Base-by-base conservation (phyloP, 257 asterid genomes). In the Linderniella brevidens region DNA sequence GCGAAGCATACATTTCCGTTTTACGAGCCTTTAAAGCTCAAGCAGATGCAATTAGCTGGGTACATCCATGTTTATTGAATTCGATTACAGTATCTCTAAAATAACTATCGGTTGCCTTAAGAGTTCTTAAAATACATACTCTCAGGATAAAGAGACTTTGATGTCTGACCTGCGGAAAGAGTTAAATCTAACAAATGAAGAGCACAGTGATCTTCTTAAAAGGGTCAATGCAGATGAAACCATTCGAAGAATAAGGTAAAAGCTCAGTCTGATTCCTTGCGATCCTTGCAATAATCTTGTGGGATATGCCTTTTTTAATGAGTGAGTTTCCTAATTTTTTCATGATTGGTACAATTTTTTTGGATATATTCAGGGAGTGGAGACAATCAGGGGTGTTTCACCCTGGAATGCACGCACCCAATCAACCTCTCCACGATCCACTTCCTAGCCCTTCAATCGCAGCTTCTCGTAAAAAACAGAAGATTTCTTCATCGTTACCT, bases 31-130 rank as follows among this genome's bases (percentile, higher is more conserved):
- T 88, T 61, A 80, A 76, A 73, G 97, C 95, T 56, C 95, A 80
- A 62, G 93, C 75, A 43, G 93, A 80, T 69, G 82, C 90, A 61
- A 80, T 88, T 72, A 48, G 95, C 39, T 88, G 92, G 97, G 97
- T 88, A 88, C 45, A 13, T 42, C 18, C 43, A 5, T 8, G 3
- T 48, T 4, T 56, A 49, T n/a, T 37, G 47, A 44, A 9, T 19
- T 44, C 11, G 51, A 9, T 1, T 4, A 1, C 32, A 19, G 12
- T 46, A 17, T 11, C 14, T 3, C 3, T 2, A 25, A 25, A 18
- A 61, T 53, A 13, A 52, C 66, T 58, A 55, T 62, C 46, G 50
- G 54, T 64, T 64, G 56, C 61, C 55, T 67, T 70, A 48, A 58
- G 48, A 66, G 58, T 64, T 53, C 53, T 45, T 49, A 59, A 45